Evolutionary conservation across 495 filamentous ascomycete species (phyloP).

Genomic region (Annulohypoxylon bovei): DNA sequence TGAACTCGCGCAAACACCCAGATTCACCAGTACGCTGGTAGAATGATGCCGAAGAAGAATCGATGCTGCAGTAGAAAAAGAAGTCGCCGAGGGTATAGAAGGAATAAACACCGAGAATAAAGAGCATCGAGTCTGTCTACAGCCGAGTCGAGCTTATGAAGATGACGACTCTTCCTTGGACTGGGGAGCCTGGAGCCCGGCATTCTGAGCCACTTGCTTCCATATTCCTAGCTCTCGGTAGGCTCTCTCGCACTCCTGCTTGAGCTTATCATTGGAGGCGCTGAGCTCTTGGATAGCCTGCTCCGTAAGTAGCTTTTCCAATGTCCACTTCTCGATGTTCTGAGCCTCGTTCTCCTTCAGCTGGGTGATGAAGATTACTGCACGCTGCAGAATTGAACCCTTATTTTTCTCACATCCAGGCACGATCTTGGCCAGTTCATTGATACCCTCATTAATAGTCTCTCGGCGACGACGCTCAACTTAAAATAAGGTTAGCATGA

Average conservation of each 20-base stretch:
- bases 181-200: constrained; percentile 66
- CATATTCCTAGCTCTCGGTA: constrained; percentile 83
- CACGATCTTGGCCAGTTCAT: constrained; percentile 96
- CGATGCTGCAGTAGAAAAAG: constrained; percentile 28
- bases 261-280: constrained; percentile 87
- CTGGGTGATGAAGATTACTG: constrained; percentile 92
- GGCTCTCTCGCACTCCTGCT: constrained; percentile 76
- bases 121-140: constrained; percentile 19
- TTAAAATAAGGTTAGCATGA: constrained; percentile 49
- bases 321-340: constrained; percentile 96
- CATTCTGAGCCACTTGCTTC: constrained; percentile 82
- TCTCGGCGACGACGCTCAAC: constrained; percentile 97
- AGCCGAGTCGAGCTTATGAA: constrained; percentile 12
- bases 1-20: background rate
- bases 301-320: constrained; percentile 93
- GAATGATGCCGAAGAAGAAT: constrained; percentile 17
- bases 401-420: constrained; percentile 99
- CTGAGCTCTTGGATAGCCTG: constrained; percentile 94
- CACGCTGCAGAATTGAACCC: constrained; percentile 92
- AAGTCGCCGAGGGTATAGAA: constrained; percentile 38
- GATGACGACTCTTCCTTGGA: constrained; percentile 53
- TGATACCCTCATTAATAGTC: constrained; percentile 99
- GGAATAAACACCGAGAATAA: constrained; percentile 24
- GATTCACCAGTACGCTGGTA: background rate
- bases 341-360: constrained; percentile 92